phyloP scores from a whole-genome alignment of 768 basidiomycete genomes.

The Cyclocybe aegerita region DNA sequence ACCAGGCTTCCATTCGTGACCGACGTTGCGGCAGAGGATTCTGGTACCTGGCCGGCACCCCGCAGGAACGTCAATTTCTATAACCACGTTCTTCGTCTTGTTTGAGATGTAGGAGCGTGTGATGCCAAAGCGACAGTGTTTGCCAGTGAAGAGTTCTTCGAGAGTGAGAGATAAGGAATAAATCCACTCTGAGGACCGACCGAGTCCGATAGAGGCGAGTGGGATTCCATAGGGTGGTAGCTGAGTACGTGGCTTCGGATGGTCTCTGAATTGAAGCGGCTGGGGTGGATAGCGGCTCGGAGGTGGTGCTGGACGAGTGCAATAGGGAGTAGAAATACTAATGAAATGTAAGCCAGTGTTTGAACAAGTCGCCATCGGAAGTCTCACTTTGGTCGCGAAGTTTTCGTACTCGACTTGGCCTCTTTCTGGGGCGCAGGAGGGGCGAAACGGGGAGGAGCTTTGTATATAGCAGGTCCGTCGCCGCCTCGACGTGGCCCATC shows the following conservation, averaged over 20 bases:
- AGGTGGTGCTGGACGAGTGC: conserved; percentile 4
- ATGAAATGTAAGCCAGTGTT: too few relatives aligned
- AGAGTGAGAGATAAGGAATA: conserved; percentile 62
- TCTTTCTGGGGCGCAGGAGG: conserved; percentile 5
- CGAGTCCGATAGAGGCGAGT: conserved; percentile 39
- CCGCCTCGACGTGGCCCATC: conserved; percentile 16
- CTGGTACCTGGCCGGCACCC: conserved; percentile 62
- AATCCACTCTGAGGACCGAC: conserved; percentile 59
- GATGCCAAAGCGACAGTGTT: conserved; percentile 56
- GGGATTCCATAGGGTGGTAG: conserved; percentile 35
- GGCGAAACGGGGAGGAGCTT: conserved; percentile 3
- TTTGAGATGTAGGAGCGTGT: conserved; percentile 53
- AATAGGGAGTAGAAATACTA: not conserved
- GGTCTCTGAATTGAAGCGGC: conserved; percentile 1
- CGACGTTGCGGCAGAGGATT: conserved; percentile 60
- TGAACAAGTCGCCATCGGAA: too few relatives aligned
- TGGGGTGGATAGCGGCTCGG: conserved; percentile 7
- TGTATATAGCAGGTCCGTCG: conserved; percentile 15
- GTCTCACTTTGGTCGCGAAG: not conserved
- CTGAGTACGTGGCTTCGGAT: conserved; percentile 6
- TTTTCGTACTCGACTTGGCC: conserved; percentile 4
- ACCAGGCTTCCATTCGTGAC: conserved; percentile 61
- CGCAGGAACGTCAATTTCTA: conserved; percentile 59
- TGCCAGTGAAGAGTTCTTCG: conserved; percentile 61
- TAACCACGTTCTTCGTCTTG: conserved; percentile 50